Evolutionary conservation across 169 alveolate species (phyloP), one percentile per base, ranked within the genome.

Genomic region (Plasmodium billcollinsi): DNA sequence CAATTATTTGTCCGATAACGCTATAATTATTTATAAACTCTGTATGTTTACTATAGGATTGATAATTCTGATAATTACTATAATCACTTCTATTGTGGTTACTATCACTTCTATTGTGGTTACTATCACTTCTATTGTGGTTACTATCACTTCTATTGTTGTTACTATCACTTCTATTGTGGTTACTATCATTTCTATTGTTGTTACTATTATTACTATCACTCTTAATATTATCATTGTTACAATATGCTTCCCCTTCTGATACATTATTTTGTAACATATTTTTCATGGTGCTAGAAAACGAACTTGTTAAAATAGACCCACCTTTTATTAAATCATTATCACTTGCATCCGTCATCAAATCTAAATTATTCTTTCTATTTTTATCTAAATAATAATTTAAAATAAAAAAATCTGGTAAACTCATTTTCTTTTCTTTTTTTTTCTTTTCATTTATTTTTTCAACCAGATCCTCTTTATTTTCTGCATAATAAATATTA

Each of bases 1-100:
- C 92, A n/a, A 72, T 88, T 15, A 86, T 86, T 61, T 86, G 88
- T 2, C 92, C 92, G 3, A 86, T 86, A 7, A 86, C 92, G 1
- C 78, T 71, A 65, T 43, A 86, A n/a, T 71, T 75, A 62, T 72
- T 86, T 71, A 78, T 66, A 49, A 78, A 29, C 0, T 67, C 50
- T 12, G 21, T 54, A 39, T 39, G 47, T 39, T 39, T 39, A 39
- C 47, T 39, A 39, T 39, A 39, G 2, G 47, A 39, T 5, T 39
- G 47, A 2, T 6, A 6, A 39, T 39, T 39, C 47, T 39, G 8
- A 39, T 39, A 39, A 39, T 39, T 39, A 39, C 1, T 39, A 33
- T 33, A 33, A 33, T 4, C 45, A 39, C 9, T 33, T 4, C 7
- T 2, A 29, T 5, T 29, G 3, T 5, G 1, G 0, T 29, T 1